Percentiles rank a stretch among this genome's conserved stretches.
These are phyloP conservation scores for Botrytis pseudocinerea DNA, from an alignment of 2,329 filamentous ascomycete species.

Conservation along the genomic window DNA sequence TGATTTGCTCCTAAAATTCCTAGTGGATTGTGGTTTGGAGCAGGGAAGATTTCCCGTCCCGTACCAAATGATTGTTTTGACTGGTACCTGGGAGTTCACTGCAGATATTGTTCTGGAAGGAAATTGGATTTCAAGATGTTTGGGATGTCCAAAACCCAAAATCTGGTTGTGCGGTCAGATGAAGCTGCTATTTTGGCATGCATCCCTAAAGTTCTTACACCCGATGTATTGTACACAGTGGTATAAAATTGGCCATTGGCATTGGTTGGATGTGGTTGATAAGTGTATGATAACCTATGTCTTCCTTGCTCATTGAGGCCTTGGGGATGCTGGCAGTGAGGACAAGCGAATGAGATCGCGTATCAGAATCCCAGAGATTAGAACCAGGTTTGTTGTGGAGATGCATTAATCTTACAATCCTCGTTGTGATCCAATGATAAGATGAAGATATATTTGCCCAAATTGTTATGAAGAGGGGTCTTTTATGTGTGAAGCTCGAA, in stretches of 20 bases:
- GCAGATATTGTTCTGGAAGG: background rate
- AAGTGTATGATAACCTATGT: background rate
- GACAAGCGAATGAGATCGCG: conserved; percentile 11
- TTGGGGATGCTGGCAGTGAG: conserved; percentile 7
- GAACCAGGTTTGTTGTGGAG: conserved; percentile 6
- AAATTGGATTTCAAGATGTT: background rate
- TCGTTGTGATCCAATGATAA: background rate
- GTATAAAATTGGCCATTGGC: background rate
- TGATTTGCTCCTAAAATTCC: background rate
- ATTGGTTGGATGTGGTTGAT: background rate
- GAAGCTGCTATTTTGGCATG: background rate
- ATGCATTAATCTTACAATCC: conserved; percentile 17
- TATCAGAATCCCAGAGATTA: conserved; percentile 8
- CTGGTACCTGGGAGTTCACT: background rate
- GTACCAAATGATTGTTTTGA: background rate
- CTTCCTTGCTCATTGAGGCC: conserved; percentile 5
- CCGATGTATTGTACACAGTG: background rate
- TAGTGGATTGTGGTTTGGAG: background rate
- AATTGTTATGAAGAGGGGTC: conserved; percentile 3
- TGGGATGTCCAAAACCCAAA: background rate
- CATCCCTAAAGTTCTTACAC: background rate
- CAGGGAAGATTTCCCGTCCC: conserved; percentile 3
- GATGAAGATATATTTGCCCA: conserved; percentile 18
- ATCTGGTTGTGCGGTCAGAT: background rate
- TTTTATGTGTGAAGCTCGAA: background rate